Base-by-base conservation (phyloP, 1,139 yeast genomes). In the Hyphopichia burtonii region DNA sequence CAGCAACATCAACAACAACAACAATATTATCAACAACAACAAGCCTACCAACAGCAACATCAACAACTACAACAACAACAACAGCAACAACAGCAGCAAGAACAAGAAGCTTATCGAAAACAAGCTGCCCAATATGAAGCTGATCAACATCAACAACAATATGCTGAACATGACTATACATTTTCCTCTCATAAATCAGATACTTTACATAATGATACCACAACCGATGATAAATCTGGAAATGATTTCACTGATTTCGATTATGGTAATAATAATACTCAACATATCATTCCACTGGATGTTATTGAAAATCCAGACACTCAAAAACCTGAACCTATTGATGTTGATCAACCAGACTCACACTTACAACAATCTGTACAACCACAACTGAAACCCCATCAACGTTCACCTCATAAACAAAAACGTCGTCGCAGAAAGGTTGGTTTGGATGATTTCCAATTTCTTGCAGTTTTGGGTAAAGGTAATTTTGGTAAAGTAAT, bases 401-500 rank as follows among this genome's bases (percentile, higher is more conserved):
- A 36, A 36, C 56, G 16, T 51, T 33, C 36, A 8, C 30, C 65
- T 2, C 64, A 55, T 20, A 70, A 62, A 48, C 47, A 61, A 11
- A 68, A 60, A 44, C 65, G 68, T 42, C 66, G 74, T 36, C 64
- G 76, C 48, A 79, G 86, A 56, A 89, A 89, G 66, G 85, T 91
- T 45, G 97, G 98, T 0, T 76, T 93, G 51, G 98, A 93, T 62
- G 98, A 93, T 66, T 93, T 91, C 73, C 87, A 88, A 56, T 86
- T 93, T 56, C 70, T 93, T 56, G 95, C 97, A 10, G 99, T 93
- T 8, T 75, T 93, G 51, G 99, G 99, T 59, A 91, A 90, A 61
- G 99, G 98, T 66, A 93, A 93, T 62, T 93, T 93, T 62, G 99
- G 99, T 67, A 93, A 93, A 60, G 98, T 93, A 44, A 88, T 93